A percentile compares a stretch with the other conserved stretches of the same genome.
phyloP scores from a whole-genome alignment of 2,329 filamentous ascomycete genomes.

The Xylariaceae sp. region DNA sequence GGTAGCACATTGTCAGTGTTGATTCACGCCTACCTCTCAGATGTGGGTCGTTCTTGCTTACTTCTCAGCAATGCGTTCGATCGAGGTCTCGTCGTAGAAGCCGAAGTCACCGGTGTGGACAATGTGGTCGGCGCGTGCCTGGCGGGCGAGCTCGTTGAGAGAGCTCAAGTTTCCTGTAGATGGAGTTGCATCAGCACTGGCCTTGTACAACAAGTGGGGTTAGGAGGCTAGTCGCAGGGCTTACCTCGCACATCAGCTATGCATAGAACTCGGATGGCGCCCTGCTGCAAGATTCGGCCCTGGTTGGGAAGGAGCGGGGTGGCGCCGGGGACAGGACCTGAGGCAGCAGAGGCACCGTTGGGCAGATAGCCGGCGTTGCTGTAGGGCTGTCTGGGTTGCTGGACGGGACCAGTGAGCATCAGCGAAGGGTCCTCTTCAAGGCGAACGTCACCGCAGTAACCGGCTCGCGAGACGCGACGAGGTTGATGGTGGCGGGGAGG shows the following conservation, averaged over 20 bases:
- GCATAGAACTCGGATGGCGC: constrained; percentile 65
- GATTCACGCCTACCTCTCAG: neutral
- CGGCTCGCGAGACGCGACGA: too few species aligned
- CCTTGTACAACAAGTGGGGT: constrained; percentile 5
- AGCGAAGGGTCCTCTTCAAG: constrained; percentile 14
- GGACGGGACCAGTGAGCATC: constrained; percentile 14
- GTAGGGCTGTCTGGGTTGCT: constrained; percentile 40
- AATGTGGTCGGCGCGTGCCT: constrained; percentile 93
- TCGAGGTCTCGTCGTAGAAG: constrained; percentile 94
- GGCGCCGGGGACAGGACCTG: constrained; percentile 54
- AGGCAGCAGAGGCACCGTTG: constrained; percentile 55
- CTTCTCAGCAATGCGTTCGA: constrained; percentile 98
- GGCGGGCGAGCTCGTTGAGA: constrained; percentile 92
- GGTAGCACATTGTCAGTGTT: constrained; percentile 2
- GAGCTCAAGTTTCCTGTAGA: constrained; percentile 83
- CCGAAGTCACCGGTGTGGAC: constrained; percentile 99
- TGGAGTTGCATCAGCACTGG: constrained; percentile 16
- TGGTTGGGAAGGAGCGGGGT: constrained; percentile 66
- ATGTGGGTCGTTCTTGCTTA: constrained; percentile 44
- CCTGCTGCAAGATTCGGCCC: constrained; percentile 63
- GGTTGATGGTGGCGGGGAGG: too few species aligned
- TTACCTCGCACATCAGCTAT: constrained; percentile 71
- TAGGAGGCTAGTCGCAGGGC: constrained; percentile 17
- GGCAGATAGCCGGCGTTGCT: constrained; percentile 59
- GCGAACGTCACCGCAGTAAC: constrained; percentile 14